Evolutionary conservation across 225 moss, liverwort and hornwort species (phyloP), one percentile per base, ranked within the genome.

Genomic region (Pseudoscleropodium purum): DNA sequence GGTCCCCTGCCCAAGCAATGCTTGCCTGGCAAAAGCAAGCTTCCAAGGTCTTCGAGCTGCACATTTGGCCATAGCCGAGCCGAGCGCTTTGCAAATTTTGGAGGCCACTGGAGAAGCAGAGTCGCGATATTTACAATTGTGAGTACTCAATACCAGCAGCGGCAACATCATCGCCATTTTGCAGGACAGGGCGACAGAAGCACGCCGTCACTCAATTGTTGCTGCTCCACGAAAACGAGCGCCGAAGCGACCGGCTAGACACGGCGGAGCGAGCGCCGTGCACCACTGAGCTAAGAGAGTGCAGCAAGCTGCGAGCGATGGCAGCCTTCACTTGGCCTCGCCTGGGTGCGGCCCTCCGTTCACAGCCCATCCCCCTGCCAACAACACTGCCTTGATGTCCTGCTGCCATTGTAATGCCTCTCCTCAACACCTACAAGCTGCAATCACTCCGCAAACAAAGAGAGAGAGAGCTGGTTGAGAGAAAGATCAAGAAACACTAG

Each of bases 241-340:
- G 75, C 49, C 75, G 49, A 33, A 75, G 75, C 49, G 75, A 75
- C 75, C 20, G 11, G 2, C 20, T 4, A 12, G 75, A 49, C 49
- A 75, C 75, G 2, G 49, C 75, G 33, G 75, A 75, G 20, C 75
- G 75, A 12, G 49, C 75, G 20, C 20, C 75, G 2, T 2, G 33
- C 49, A 49, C 41, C 72, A 41, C 72, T 15, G 25, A 41, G 41
- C 2, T 2, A 0, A 70, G 70, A 33, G 77, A 77, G 77, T 54
- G 52, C 54, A 77, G 77, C 54, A 77, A 54, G 15, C 77, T 77
- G 54, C 77, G 77, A 36, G 77, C 77, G 54, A 77, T 77, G 77
- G 77, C 77, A 2, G 77, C 77, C 77, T 77, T 77, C 77, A 77
- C 77, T 77, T 77, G 94, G 15, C 94, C 94, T 45, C 92, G 91